Conservation (phyloP, 2,329 filamentous ascomycete species). For the Diaporthe vaccinii region DNA sequence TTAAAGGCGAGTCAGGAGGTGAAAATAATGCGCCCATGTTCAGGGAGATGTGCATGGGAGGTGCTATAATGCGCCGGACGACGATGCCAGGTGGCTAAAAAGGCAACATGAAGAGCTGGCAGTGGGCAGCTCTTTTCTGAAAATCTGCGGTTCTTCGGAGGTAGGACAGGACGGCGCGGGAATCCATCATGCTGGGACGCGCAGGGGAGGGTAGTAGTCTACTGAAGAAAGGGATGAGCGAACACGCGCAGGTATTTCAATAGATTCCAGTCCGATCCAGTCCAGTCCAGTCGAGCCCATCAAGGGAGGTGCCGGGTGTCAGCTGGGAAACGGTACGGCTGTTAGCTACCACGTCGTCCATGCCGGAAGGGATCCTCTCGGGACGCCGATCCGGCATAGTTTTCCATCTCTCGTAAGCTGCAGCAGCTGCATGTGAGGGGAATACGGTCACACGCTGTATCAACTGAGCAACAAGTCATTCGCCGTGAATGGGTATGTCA, state of each 20-base stretch:
- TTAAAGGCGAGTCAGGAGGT: conserved; percentile 29
- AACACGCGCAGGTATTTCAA: conserved; percentile 16
- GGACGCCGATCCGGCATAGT: conserved; percentile 20
- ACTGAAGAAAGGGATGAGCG: conserved; percentile 21
- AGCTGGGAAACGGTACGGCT: neutral
- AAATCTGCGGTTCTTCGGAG: neutral
- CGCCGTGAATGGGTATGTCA: neutral
- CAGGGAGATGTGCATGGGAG: neutral
- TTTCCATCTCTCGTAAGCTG: neutral
- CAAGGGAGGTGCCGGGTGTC: conserved; percentile 16
- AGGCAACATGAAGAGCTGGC: conserved; percentile 6
- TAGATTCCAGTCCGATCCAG: conserved; percentile 22
- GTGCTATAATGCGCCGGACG: neutral
- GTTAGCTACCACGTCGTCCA: neutral
- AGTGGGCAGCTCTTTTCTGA: neutral
- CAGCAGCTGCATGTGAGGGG: conserved; percentile 12
- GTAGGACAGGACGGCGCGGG: neutral
- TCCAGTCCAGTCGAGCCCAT: neutral
- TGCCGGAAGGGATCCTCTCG: conserved; percentile 20
- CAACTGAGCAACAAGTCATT: neutral
- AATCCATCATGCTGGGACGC: conserved; percentile 20
- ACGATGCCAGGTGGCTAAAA: neutral
- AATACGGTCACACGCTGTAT: neutral
- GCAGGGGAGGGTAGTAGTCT: neutral
- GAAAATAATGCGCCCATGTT: conserved; percentile 27